phyloP scores from a whole-genome alignment of 805 yeast species.

The Peterozyma toletana region DNA sequence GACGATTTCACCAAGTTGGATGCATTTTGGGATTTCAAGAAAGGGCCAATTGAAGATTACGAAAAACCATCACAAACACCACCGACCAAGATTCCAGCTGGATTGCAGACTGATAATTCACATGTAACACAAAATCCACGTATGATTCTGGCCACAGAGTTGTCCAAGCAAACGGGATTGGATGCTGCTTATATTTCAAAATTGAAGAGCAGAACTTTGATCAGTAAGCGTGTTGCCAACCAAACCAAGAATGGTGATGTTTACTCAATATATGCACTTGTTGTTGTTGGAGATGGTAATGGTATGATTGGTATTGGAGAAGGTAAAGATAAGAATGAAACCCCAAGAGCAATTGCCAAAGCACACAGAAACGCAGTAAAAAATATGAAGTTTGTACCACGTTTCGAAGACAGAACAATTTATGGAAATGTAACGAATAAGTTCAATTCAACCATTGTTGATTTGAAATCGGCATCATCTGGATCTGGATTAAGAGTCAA shows the following conservation, averaged over 20 bases:
- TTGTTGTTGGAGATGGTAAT: slow-evolving; percentile 85
- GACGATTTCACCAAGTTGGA: slow-evolving; percentile 70
- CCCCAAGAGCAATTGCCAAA: slow-evolving; percentile 66
- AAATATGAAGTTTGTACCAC: slow-evolving; percentile 72
- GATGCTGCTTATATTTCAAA: slow-evolving; percentile 52
- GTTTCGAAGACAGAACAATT: slow-evolving; percentile 88
- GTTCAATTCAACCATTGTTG: slow-evolving; percentile 79
- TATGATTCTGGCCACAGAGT: slow-evolving; percentile 36
- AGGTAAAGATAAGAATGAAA: slow-evolving; percentile 79
- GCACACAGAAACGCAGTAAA: slow-evolving; percentile 94
- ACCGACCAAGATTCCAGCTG: slow-evolving; percentile 8
- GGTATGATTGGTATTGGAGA: slow-evolving; percentile 96
- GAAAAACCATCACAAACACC: slow-evolving; percentile 10
- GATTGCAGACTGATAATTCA: slow-evolving; percentile 1
- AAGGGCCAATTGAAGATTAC: slow-evolving; percentile 5
- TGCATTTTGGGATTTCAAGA: slow-evolving; percentile 65
- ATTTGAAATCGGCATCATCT: slow-evolving; percentile 80
- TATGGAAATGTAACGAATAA: slow-evolving; percentile 77
- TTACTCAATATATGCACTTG: slow-evolving; percentile 72
- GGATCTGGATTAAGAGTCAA: slow-evolving; percentile 93
- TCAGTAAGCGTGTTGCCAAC: slow-evolving; percentile 76
- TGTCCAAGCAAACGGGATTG: slow-evolving; percentile 60
- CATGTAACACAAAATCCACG: neutral
- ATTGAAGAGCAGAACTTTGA: slow-evolving; percentile 57
- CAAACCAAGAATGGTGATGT: slow-evolving; percentile 92